These are phyloP conservation scores for Naganishia onofrii DNA, from an alignment of 768 basidiomycete species.

Conservation along the genomic window DNA sequence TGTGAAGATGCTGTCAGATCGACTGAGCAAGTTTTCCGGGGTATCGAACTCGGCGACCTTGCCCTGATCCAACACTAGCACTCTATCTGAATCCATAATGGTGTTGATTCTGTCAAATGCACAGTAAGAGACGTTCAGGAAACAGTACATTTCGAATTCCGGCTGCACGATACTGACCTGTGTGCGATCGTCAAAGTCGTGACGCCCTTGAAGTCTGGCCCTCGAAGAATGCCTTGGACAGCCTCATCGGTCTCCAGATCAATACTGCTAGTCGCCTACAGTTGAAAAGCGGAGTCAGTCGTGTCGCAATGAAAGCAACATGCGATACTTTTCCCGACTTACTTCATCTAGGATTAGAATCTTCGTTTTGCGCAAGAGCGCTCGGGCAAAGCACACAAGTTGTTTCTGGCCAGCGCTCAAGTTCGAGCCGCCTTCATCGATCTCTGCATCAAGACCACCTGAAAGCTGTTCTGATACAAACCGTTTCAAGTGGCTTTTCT, in stretches of 20 bases:
- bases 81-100: constrained; percentile 76
- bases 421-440: constrained; percentile 58
- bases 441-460: constrained; percentile 49
- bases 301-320: not conserved
- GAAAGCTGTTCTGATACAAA: constrained; percentile 45
- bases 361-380: constrained; percentile 75
- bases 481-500: constrained; percentile 59
- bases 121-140: not conserved
- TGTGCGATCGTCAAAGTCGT: constrained; percentile 86
- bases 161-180: constrained; percentile 44
- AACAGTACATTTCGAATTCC: not conserved
- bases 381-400: constrained; percentile 82
- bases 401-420: constrained; percentile 83
- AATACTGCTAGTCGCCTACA: constrained; percentile 76
- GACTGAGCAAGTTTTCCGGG: constrained; percentile 64
- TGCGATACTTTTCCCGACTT: constrained; percentile 40
- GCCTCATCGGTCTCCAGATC: constrained; percentile 85
- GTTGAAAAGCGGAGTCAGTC: not conserved
- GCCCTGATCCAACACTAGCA: constrained; percentile 80
- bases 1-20: constrained; percentile 68
- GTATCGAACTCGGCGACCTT: constrained; percentile 76
- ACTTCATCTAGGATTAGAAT: constrained; percentile 93
- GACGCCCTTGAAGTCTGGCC: constrained; percentile 69
- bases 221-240: constrained; percentile 81
- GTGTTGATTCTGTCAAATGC: constrained; percentile 50